Conservation (phyloP, 1,139 yeast genomes). For the Lodderomyces theae region DNA sequence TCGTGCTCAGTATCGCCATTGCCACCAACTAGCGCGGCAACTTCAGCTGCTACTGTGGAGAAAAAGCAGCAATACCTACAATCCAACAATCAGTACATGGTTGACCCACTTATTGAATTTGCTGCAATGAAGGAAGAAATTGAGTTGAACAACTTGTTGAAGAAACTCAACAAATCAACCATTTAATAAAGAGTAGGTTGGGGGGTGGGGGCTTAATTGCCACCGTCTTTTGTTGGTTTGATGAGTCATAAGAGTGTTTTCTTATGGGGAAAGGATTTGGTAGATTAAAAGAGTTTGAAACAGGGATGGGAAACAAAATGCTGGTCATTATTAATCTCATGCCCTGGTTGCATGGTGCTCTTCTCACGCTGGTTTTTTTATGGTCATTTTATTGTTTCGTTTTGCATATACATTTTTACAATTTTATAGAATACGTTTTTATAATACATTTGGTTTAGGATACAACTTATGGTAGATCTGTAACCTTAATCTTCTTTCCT, state of each 20-base stretch:
- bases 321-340: neutral
- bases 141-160: conserved; percentile 36
- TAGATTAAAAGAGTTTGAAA: too few species aligned
- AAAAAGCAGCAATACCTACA: conserved; percentile 9
- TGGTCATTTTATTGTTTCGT: too few species aligned
- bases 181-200: too few species aligned
- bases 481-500: too few species aligned
- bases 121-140: conserved; percentile 43
- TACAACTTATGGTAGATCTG: too few species aligned
- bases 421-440: too few species aligned
- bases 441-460: too few species aligned
- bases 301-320: neutral
- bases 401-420: too few species aligned
- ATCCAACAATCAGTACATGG: conserved; percentile 12
- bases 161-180: conserved; percentile 15
- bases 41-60: conserved; percentile 1
- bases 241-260: neutral
- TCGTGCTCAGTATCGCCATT: conserved; percentile 1
- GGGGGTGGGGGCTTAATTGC: too few species aligned
- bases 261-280: neutral
- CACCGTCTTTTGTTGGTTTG: neutral
- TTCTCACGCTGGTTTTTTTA: too few species aligned
- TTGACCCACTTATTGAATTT: conserved; percentile 42
- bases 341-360: too few species aligned
- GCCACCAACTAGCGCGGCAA: neutral